phyloP scores from a whole-genome alignment of 2,329 filamentous ascomycete genomes.

The Fusarium redolens region DNA sequence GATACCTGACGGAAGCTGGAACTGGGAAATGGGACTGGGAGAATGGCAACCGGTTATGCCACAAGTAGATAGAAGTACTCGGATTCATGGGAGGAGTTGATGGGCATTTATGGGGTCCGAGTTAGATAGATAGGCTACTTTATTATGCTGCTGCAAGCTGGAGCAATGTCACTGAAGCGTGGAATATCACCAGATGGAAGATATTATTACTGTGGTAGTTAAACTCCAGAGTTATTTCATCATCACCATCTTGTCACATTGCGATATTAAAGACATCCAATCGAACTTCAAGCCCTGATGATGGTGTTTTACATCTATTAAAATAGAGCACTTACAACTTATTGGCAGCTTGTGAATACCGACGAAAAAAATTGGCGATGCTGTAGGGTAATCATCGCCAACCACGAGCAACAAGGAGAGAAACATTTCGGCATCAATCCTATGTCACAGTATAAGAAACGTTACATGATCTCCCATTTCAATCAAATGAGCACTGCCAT shows the following conservation, averaged over 20 bases:
- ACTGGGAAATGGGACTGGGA: slow-evolving; percentile 11
- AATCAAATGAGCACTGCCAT: no score
- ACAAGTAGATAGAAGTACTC: slow-evolving; percentile 30
- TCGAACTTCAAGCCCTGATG: background rate
- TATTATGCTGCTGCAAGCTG: slow-evolving; percentile 14
- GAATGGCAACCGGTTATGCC: slow-evolving; percentile 23
- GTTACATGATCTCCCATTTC: background rate
- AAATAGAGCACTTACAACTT: background rate
- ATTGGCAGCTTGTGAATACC: background rate
- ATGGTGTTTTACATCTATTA: background rate
- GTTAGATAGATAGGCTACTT: slow-evolving; percentile 36
- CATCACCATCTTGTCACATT: no score
- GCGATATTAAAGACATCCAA: background rate
- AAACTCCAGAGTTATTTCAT: no score
- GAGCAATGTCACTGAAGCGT: background rate
- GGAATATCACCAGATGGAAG: background rate
- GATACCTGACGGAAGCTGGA: slow-evolving; percentile 28
- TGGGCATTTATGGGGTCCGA: slow-evolving; percentile 29
- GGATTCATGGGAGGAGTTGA: slow-evolving; percentile 20
- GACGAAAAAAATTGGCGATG: no score
- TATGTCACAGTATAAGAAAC: background rate
- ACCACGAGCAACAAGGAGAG: background rate
- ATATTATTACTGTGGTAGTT: background rate
- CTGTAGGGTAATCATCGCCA: background rate
- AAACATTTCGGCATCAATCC: background rate